Percentiles rank a stretch among this genome's conserved stretches.
These are phyloP conservation scores for Bifiguratus adelaidae DNA, from an alignment of 192 early-diverging fungal species.

Conservation along the genomic window DNA sequence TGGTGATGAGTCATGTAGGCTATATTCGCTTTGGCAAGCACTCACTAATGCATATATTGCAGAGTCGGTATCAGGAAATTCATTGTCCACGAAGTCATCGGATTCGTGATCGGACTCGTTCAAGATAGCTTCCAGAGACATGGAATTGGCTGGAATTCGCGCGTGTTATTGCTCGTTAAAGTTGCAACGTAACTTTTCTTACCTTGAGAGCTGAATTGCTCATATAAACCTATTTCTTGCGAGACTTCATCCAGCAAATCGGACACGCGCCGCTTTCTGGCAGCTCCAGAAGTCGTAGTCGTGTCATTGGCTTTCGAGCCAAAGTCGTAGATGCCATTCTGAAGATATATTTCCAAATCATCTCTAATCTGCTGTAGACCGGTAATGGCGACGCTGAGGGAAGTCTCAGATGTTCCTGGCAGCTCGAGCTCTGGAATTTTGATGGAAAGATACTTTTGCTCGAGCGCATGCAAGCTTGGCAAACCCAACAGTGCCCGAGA, in stretches of 20 bases:
- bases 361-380: constrained; percentile 44
- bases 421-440: constrained; percentile 46
- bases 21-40: too few species aligned
- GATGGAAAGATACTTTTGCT: constrained; percentile 37
- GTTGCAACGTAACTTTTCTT: constrained; percentile 1
- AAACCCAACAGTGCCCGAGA: too few species aligned
- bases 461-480: too few species aligned
- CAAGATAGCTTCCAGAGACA: constrained; percentile 44
- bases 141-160: constrained; percentile 35
- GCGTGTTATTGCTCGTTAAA: not conserved
- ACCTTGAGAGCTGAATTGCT: constrained; percentile 58
- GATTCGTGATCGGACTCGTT: constrained; percentile 39
- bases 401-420: constrained; percentile 37
- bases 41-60: constrained; percentile 24
- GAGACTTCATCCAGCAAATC: constrained; percentile 36
- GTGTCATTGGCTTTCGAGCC: constrained; percentile 3
- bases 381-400: constrained; percentile 31
- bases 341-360: constrained; percentile 47
- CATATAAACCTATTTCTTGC: constrained; percentile 44
- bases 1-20: too few species aligned
- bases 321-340: constrained; percentile 48
- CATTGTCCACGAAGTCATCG: constrained; percentile 30
- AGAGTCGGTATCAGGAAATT: constrained; percentile 33
- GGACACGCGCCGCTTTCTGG: constrained; percentile 28
- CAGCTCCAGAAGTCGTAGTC: constrained; percentile 6